Percentiles rank a stretch among this genome's conserved stretches.
These are phyloP conservation scores for Gaillardinia entomophila DNA, from an alignment of 805 yeast species.

Conservation along the genomic window DNA sequence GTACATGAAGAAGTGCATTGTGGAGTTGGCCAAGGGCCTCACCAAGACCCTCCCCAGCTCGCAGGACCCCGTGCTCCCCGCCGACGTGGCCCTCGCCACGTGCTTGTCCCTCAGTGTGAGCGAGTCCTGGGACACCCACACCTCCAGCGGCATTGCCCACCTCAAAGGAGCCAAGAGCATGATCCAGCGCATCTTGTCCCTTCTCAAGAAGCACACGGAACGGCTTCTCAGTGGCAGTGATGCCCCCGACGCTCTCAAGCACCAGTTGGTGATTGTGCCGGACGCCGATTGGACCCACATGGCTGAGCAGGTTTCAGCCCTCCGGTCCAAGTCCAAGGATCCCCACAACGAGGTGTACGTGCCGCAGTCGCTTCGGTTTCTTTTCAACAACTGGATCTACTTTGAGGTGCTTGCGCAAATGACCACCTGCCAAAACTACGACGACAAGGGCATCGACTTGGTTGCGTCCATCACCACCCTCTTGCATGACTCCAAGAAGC, in stretches of 20 bases:
- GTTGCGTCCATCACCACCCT: slow-evolving; percentile 36
- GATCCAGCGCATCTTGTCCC: slow-evolving; percentile 41
- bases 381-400: slow-evolving; percentile 63
- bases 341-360: slow-evolving; percentile 9
- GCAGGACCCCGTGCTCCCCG: slow-evolving; percentile 35
- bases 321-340: slow-evolving; percentile 1
- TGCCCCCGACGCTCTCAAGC: slow-evolving; percentile 6
- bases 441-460: slow-evolving; percentile 37
- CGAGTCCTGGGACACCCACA: slow-evolving; percentile 66
- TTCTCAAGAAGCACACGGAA: slow-evolving; percentile 9
- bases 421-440: slow-evolving; percentile 46
- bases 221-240: slow-evolving; percentile 2
- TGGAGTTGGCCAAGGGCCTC: slow-evolving; percentile 54
- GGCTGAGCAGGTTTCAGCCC: slow-evolving; percentile 6
- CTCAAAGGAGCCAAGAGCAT: slow-evolving; percentile 60
- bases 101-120: slow-evolving; percentile 59
- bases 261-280: slow-evolving; percentile 24
- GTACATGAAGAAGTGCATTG: slow-evolving; percentile 57
- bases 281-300: slow-evolving; percentile 29
- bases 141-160: slow-evolving; percentile 64
- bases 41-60: slow-evolving; percentile 20
- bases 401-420: slow-evolving; percentile 63
- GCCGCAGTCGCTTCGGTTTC: slow-evolving; percentile 43
- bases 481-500: slow-evolving; percentile 15
- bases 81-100: slow-evolving; percentile 62